These are phyloP conservation scores for Chaetomiaceae sp. DNA, from an alignment of 2,329 filamentous ascomycete genomes.

Conservation along the genomic window DNA sequence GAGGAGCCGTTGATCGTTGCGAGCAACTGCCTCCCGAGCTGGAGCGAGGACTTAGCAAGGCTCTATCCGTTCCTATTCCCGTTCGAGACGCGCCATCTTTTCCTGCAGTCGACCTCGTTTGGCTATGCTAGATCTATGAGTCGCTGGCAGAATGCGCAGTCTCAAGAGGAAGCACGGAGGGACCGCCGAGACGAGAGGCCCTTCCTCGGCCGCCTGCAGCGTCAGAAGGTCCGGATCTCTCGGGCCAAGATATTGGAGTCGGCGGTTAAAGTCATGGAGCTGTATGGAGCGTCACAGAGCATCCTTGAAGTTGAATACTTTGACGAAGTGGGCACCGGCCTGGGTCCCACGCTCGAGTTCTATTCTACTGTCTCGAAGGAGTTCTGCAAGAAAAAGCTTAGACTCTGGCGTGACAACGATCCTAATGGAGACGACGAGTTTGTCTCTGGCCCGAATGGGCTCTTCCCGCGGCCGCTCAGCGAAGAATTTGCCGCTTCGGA, in stretches of 20 bases:
- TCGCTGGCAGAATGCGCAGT: conserved; percentile 90
- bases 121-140: conserved; percentile 97
- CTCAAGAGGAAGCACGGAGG: conserved; percentile 71
- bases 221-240: conserved; percentile 97
- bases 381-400: conserved; percentile 95
- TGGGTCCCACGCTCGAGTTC: conserved; percentile 94
- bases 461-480: conserved; percentile 90
- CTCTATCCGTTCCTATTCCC: conserved; percentile 96
- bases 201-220: conserved; percentile 84
- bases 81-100: conserved; percentile 94
- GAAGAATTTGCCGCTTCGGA: conserved; percentile 68
- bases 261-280: conserved; percentile 96
- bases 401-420: conserved; percentile 93
- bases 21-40: conserved; percentile 90
- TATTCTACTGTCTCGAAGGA: conserved; percentile 97
- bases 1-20: conserved; percentile 96
- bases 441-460: conserved; percentile 74
- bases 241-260: conserved; percentile 93
- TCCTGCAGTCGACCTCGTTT: conserved; percentile 96
- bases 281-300: conserved; percentile 95
- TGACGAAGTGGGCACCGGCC: conserved; percentile 92
- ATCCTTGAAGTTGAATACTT: conserved; percentile 98
- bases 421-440: conserved; percentile 69
- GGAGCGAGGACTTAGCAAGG: conserved; percentile 92
- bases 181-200: conserved; percentile 86